phyloP scores from a whole-genome alignment of 208 protist genomes.

The Herpetomonas samuelpessoai region DNA sequence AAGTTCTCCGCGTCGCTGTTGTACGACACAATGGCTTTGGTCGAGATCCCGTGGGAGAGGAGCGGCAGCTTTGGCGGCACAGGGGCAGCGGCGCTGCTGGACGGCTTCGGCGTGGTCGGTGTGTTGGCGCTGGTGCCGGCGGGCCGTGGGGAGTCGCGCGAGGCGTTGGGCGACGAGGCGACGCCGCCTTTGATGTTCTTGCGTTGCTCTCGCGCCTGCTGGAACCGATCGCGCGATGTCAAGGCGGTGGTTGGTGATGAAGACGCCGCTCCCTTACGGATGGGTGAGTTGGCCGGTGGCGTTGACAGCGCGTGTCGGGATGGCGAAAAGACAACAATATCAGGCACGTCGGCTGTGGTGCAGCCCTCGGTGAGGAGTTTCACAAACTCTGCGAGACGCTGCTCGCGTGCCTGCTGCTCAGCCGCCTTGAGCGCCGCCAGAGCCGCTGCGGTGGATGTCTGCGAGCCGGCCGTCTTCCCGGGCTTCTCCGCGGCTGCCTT shows the following conservation, averaged over 20 bases:
- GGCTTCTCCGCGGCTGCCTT: conserved; percentile 1
- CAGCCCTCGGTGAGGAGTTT: neutral
- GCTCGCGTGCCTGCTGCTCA: neutral
- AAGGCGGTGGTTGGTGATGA: neutral
- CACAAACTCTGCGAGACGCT: neutral
- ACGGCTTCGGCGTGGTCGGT: neutral
- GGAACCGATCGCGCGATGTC: conserved; percentile 52
- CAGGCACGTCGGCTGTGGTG: neutral
- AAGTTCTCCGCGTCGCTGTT: conserved; percentile 60
- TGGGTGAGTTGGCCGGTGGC: neutral
- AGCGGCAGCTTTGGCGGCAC: conserved; percentile 24
- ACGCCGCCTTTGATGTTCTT: conserved; percentile 10
- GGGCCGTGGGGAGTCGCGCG: neutral
- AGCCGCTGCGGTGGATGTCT: neutral
- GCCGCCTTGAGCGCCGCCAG: neutral
- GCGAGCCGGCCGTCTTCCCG: neutral
- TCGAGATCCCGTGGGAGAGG: conserved; percentile 55
- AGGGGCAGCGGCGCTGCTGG: conserved; percentile 7
- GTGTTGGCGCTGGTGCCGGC: conserved; percentile 9
- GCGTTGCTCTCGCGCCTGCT: conserved; percentile 60
- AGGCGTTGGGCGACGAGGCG: neutral
- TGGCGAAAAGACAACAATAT: too few species aligned
- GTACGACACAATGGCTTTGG: conserved; percentile 51
- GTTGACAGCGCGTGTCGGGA: neutral
- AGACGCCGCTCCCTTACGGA: neutral